These are phyloP conservation scores for Cladosporium sp. DNA, from an alignment of 2,329 filamentous ascomycete species.

Conservation along the genomic window DNA sequence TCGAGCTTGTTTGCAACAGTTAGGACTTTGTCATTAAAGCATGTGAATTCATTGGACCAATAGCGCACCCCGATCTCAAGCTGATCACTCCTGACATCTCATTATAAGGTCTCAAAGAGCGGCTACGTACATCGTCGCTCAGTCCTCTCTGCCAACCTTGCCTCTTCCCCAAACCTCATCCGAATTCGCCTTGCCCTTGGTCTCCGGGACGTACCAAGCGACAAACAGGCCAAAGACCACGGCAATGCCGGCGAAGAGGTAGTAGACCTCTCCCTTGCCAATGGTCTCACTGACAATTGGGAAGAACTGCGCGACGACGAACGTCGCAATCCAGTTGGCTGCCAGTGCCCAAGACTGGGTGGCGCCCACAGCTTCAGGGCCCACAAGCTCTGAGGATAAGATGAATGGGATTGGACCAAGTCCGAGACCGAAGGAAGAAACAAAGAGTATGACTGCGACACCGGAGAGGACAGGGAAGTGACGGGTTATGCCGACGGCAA, in stretches of 20 bases:
- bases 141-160: constrained; percentile 9
- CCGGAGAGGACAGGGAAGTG: constrained; percentile 72
- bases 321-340: constrained; percentile 86
- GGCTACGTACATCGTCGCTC: not conserved
- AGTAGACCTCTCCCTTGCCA: constrained; percentile 82
- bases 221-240: constrained; percentile 68
- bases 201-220: constrained; percentile 73
- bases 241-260: constrained; percentile 79
- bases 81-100: too few species aligned
- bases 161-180: constrained; percentile 84
- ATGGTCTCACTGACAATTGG: constrained; percentile 75
- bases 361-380: constrained; percentile 83
- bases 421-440: constrained; percentile 83
- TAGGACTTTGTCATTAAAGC: too few species aligned
- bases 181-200: constrained; percentile 73
- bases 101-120: too few species aligned
- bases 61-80: too few species aligned
- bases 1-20: too few species aligned
- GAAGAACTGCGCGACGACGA: constrained; percentile 92
- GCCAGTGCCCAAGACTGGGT: constrained; percentile 84
- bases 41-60: too few species aligned
- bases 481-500: constrained; percentile 76
- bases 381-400: constrained; percentile 84
- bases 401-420: constrained; percentile 95
- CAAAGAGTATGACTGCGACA: constrained; percentile 76